Conservation (phyloP, 192 early-diverging fungal genomes). For the Entomortierella chlamydospora region DNA sequence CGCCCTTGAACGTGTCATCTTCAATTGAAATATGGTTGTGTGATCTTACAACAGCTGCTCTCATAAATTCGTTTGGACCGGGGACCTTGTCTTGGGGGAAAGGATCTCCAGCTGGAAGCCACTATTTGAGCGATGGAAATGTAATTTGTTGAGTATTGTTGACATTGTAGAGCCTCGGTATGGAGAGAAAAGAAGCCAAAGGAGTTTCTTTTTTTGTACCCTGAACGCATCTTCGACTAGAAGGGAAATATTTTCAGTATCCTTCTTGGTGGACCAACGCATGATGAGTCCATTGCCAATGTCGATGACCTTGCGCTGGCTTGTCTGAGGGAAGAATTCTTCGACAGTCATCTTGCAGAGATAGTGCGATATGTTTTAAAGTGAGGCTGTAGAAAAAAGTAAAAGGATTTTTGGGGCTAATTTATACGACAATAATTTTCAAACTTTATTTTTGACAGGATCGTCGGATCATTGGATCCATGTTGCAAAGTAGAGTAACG, state of each 20-base stretch:
- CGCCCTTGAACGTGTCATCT: too few species aligned
- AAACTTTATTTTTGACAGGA: too few species aligned
- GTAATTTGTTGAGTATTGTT: too few species aligned
- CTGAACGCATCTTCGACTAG: slow-evolving; percentile 24
- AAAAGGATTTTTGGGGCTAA: too few species aligned
- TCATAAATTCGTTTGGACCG: slow-evolving; percentile 9
- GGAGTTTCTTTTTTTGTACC: slow-evolving; percentile 4
- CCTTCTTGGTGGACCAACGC: slow-evolving; percentile 46
- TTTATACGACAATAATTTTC: too few species aligned
- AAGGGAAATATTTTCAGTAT: slow-evolving; percentile 20
- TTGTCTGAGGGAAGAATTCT: slow-evolving; percentile 3
- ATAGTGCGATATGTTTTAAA: too few species aligned
- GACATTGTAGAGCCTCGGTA: too few species aligned
- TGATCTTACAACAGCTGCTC: slow-evolving; percentile 12
- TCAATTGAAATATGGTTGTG: background rate
- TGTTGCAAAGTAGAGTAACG: too few species aligned
- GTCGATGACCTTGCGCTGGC: slow-evolving; percentile 28
- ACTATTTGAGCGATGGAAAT: slow-evolving; percentile 10
- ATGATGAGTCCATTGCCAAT: slow-evolving; percentile 34
- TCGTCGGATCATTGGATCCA: too few species aligned
- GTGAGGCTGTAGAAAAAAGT: too few species aligned
- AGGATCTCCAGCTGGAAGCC: slow-evolving; percentile 26
- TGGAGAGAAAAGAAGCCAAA: too few species aligned
- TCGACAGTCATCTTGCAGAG: background rate
- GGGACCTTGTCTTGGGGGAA: slow-evolving; percentile 12